A percentile compares a stretch with the other conserved stretches of the same genome.
These are phyloP conservation scores for Cyclotella baltica DNA, from an alignment of 108 stramenopile species.

Conservation along the genomic window DNA sequence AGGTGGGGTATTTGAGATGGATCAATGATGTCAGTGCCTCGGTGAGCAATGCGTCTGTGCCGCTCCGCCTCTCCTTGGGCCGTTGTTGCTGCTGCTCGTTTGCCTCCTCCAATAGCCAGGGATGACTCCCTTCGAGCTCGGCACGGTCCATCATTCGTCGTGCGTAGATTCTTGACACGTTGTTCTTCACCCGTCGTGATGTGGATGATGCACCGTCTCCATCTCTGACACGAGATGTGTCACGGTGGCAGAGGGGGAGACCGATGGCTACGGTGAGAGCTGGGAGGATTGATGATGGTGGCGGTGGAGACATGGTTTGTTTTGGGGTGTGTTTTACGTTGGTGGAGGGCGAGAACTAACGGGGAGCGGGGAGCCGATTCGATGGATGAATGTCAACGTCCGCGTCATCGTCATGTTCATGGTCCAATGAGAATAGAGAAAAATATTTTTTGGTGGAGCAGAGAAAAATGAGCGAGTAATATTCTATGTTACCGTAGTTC, in stretches of 20 bases:
- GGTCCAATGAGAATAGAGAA: no score
- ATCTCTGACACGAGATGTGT: neutral
- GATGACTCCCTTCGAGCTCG: constrained; percentile 25
- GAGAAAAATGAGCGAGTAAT: no score
- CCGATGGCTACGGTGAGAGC: constrained; percentile 23
- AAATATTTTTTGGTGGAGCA: no score
- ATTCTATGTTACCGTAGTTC: no score
- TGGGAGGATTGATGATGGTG: constrained; percentile 8
- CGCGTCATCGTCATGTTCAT: no score
- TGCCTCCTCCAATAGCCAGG: neutral
- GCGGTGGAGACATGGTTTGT: neutral
- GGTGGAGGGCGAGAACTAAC: neutral
- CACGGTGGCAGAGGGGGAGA: neutral
- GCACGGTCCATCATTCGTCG: constrained; percentile 63
- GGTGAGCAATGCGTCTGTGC: neutral
- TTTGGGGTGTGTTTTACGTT: neutral
- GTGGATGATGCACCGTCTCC: neutral
- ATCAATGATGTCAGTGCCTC: neutral
- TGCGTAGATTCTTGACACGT: constrained; percentile 72
- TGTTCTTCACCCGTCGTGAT: constrained; percentile 42
- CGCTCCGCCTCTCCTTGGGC: neutral
- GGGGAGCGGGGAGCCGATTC: no score
- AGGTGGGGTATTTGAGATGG: neutral
- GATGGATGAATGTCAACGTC: no score
- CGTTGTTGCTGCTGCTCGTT: neutral